Base-by-base conservation (phyloP, 1,284 basidiomycete genomes). In the Singerocomus rubriflavus region DNA sequence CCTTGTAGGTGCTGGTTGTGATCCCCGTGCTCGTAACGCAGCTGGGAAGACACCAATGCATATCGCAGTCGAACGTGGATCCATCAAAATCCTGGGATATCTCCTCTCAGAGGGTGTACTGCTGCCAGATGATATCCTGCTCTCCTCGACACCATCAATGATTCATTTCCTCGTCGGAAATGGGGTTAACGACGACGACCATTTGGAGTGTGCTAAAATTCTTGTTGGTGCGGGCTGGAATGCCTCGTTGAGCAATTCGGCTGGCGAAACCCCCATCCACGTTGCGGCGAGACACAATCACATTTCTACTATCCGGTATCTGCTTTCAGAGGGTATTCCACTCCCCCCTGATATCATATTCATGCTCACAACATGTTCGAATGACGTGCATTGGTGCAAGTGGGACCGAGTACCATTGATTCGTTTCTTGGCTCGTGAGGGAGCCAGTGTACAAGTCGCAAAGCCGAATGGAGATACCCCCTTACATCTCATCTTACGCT, bases 251-350 rank as follows among this genome's bases (percentile, higher is more conserved):
- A 21, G 21, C 2, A 21, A 21, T 21, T 21, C 21, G 5, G 16
- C n/a, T 14, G 39, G 53, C 7, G 35, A 53, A 34, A 46, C 39
- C 5, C 38, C 31, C 7, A 41, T 53, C 16, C 51, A 43, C 5
- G 31, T 30, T 6, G 48, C 38, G 30, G 47, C 32, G 4, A 26
- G 14, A 13, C 8, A 11, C 0, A 5, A 11, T 3, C 5, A 30
- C 2, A n/a, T 54, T 26, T 16, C 32, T 8, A 12, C 35, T 16
- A 10, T 41, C 33, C 40, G 35, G 7, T 55, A 36, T 2, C 31
- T 50, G 6, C 43, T 51, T 33, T 51, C 34, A 10, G 38, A 38
- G 12, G 16, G 29, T 6, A 29, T 9, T n/a, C 7, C 41, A 5
- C 45, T 44, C 14, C 52, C 52, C 39, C 27, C 13, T 8, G 26